Base-by-base conservation (phyloP, 2,329 filamentous ascomycete genomes). In the Scedosporium apiospermum region DNA sequence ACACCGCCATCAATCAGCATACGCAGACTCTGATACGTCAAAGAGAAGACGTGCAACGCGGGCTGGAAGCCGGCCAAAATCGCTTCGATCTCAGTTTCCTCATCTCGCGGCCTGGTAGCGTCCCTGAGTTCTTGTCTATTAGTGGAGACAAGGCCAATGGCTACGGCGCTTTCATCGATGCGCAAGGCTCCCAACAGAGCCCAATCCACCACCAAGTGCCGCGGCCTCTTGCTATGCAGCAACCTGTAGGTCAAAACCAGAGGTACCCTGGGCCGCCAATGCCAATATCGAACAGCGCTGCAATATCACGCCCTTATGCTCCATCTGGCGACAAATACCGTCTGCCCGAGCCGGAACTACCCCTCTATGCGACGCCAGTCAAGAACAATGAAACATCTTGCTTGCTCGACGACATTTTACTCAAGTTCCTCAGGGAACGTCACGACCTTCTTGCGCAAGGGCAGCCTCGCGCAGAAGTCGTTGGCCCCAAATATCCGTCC, bases 401-500 rank as follows among this genome's bases (percentile, higher is more conserved):
- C 71, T 85, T 90, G 0, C 80, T 96, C 1, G 92, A 96, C 70
- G 80, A 78, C 51, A 82, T 96, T n/a, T 81, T 96, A 55, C 81
- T 93, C 26, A 88, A 93, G 70, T 96, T 95, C 69, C 80, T 95
- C 30, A 80, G 83, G 27, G 85, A 90, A 68, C 84, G 88, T 41
- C 83, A 81, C 44, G 82, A 88, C 68, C 85, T 86, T 58, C 82
- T 86, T 1, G 82, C 82, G 1, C 82, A 89, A 64, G 89, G 90
- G 4, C 80, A 86, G 1, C 77, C 88, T 0, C 75, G 80, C 7
- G 80, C 85, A 49, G 84, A 88, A 55, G 82, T 93, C 7, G 81
- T 90, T 6, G 91, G 90, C 0, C 91, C 91, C 0, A 80, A 84
- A 14, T 93, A 96, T 70, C 91, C 91, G 1, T 90, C 88, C 63